Evolutionary conservation across 768 basidiomycete genomes (phyloP).

Genomic region (Candolleomyces aberdarensis): DNA sequence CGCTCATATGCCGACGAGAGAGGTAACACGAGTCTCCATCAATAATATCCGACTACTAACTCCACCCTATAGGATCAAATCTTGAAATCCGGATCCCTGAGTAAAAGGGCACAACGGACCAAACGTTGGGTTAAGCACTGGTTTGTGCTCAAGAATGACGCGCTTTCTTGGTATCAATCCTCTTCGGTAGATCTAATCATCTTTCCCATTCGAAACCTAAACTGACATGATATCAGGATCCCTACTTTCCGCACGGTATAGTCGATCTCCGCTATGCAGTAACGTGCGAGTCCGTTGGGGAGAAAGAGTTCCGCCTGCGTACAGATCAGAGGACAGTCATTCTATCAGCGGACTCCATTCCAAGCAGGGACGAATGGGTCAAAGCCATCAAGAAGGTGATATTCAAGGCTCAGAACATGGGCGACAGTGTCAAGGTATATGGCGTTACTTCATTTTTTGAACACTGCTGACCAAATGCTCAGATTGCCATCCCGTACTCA

Average conservation of each 20-base stretch:
- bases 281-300: conserved; percentile 76
- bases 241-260: conserved; percentile 96
- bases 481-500: conserved; percentile 94
- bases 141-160: conserved; percentile 95
- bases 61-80: conserved; percentile 68
- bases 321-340: conserved; percentile 77
- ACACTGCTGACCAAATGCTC: conserved; percentile 1
- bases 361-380: conserved; percentile 92
- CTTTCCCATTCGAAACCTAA: background rate
- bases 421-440: conserved; percentile 87
- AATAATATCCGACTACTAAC: background rate
- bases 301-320: conserved; percentile 77
- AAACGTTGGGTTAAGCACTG: conserved; percentile 94
- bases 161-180: conserved; percentile 94
- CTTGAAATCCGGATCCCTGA: conserved; percentile 86
- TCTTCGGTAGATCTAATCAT: conserved; percentile 61
- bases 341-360: conserved; percentile 74
- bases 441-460: background rate
- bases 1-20: conserved; percentile 87
- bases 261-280: conserved; percentile 93
- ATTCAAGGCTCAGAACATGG: conserved; percentile 95
- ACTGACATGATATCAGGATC: conserved; percentile 55
- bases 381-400: conserved; percentile 92
- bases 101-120: conserved; percentile 84
- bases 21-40: conserved; percentile 46